Percentiles rank a stretch among this genome's conserved stretches.
phyloP scores from a whole-genome alignment of 768 basidiomycete species.

The Mycena filopes region DNA sequence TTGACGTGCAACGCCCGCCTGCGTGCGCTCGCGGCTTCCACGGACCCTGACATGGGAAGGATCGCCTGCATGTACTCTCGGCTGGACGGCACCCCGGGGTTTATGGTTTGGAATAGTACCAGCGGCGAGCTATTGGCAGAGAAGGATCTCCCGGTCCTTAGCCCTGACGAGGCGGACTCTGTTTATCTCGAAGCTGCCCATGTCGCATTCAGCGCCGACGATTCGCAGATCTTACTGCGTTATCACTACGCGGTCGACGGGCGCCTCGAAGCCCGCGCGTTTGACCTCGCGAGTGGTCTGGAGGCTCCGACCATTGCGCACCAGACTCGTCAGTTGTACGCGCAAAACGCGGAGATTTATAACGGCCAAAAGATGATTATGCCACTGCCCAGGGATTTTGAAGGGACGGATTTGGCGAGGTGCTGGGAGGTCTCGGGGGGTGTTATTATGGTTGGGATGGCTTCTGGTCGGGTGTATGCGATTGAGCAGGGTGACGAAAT shows the following conservation, averaged over 20 bases:
- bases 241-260: neutral
- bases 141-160: no score
- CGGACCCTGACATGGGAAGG: no score
- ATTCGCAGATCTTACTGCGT: neutral
- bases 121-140: no score
- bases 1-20: neutral
- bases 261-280: neutral
- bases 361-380: neutral
- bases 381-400: neutral
- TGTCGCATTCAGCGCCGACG: neutral
- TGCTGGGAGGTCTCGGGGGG: neutral
- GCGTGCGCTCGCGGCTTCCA: neutral
- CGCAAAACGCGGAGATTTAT: conserved; percentile 1
- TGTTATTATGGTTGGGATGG: neutral
- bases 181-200: neutral
- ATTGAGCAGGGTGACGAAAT: neutral
- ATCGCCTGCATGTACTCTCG: no score
- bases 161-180: neutral
- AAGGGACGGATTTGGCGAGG: neutral
- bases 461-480: neutral
- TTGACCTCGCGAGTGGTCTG: neutral
- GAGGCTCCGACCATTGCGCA: neutral
- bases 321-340: neutral
- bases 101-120: no score
- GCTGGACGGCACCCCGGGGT: no score